Evolutionary conservation across 345 rosid species (phyloP).

Genomic region (Melaleuca quinquenervia): DNA sequence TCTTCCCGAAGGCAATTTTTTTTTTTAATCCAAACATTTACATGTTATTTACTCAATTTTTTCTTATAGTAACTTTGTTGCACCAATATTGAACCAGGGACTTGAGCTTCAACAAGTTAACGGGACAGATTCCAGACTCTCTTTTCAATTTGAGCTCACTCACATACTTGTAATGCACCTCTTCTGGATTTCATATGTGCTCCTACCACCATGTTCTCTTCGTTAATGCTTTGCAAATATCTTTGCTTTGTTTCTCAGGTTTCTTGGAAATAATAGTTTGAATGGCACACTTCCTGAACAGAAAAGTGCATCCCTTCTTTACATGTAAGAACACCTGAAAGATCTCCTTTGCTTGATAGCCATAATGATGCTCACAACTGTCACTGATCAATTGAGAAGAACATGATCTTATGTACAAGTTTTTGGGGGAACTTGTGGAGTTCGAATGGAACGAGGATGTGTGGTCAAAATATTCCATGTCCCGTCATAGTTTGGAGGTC

Average conservation of each 20-base stretch:
- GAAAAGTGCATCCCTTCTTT: conserved; percentile 25
- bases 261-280: conserved; percentile 46
- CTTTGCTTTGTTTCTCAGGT: conserved; percentile 28
- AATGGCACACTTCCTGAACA: conserved; percentile 42
- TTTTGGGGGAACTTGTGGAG: neutral
- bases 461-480: neutral
- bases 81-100: conserved; percentile 17
- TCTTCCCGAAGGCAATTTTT: neutral
- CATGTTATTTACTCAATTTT: neutral
- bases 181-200: neutral
- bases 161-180: conserved; percentile 34
- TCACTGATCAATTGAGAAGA: neutral
- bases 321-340: conserved; percentile 33
- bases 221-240: neutral
- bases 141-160: conserved; percentile 31
- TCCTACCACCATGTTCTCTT: neutral
- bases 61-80: neutral
- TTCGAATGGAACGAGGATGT: neutral
- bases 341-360: neutral
- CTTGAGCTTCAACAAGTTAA: conserved; percentile 19
- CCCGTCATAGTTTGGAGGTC: neutral
- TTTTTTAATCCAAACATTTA: fast-evolving
- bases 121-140: conserved; percentile 17
- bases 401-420: neutral
- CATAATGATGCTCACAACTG: neutral